Percentiles rank a stretch among this genome's conserved stretches.
Evolutionary conservation across 164 flowering plant species (phyloP).

Genomic region (Magnolia changhungtana): DNA sequence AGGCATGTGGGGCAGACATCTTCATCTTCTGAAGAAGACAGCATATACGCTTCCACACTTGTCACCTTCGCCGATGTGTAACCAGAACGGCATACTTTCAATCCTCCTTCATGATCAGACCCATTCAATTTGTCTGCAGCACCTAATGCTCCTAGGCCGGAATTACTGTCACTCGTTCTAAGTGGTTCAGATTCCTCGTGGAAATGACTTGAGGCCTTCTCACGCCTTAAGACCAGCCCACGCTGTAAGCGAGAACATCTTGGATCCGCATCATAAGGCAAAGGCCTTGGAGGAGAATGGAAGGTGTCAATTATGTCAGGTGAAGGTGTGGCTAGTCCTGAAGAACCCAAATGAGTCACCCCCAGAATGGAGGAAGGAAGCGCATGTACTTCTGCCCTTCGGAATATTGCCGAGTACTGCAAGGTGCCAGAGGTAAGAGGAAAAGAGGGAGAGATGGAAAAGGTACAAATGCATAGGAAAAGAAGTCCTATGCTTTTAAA

Average conservation of each 20-base stretch:
- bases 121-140: slow-evolving; percentile 59
- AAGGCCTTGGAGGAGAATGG: slow-evolving; percentile 88
- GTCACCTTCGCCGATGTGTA: slow-evolving; percentile 39
- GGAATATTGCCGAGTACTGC: slow-evolving; percentile 71
- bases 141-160: slow-evolving; percentile 37
- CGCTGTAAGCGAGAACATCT: slow-evolving; percentile 60
- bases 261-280: slow-evolving; percentile 91
- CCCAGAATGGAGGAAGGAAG: slow-evolving; percentile 63
- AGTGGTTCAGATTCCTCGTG: slow-evolving; percentile 82
- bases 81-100: slow-evolving; percentile 45
- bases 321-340: slow-evolving; percentile 29
- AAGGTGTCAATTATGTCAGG: slow-evolving; percentile 63
- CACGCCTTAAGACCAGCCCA: slow-evolving; percentile 68
- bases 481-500: background rate
- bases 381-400: slow-evolving; percentile 58
- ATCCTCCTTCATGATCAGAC: slow-evolving; percentile 49
- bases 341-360: slow-evolving; percentile 49
- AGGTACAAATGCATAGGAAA: background rate
- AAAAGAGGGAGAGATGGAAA: background rate
- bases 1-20: slow-evolving; percentile 99
- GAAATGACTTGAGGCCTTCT: slow-evolving; percentile 85
- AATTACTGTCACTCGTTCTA: slow-evolving; percentile 44
- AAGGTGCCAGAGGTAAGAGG: slow-evolving; percentile 8
- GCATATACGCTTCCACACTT: slow-evolving; percentile 39
- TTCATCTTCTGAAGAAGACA: slow-evolving; percentile 83